Evolutionary conservation across 176 grass and related monocot species (phyloP).

Genomic region (Chrysopogon serrulatus): DNA sequence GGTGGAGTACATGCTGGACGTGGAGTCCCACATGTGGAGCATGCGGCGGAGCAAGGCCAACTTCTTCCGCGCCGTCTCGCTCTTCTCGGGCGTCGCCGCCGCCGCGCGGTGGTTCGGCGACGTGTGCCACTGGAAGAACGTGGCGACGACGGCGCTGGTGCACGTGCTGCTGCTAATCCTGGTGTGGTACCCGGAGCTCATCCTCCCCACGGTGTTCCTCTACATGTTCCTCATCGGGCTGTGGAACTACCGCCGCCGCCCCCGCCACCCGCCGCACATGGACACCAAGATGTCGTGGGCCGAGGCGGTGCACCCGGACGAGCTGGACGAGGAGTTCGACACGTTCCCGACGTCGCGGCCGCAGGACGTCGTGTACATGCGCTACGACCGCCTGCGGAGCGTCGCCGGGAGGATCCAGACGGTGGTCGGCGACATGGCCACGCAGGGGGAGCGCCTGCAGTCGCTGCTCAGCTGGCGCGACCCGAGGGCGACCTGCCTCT

Average conservation of each 20-base stretch:
- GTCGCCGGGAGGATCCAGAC: constrained; percentile 87
- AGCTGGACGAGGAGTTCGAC: constrained; percentile 97
- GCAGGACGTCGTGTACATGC: constrained; percentile 68
- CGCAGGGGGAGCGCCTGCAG: constrained; percentile 77
- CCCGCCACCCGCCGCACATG: constrained; percentile 84
- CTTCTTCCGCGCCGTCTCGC: constrained; percentile 80
- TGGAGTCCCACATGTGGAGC: constrained; percentile 96
- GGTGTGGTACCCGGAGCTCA: constrained; percentile 86
- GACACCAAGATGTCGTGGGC: constrained; percentile 80
- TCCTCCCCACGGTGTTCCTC: constrained; percentile 86
- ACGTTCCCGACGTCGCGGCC: constrained; percentile 73
- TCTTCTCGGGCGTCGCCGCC: constrained; percentile 43
- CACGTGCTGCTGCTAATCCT: constrained; percentile 84
- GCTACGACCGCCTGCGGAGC: constrained; percentile 81
- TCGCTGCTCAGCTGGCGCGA: constrained; percentile 81
- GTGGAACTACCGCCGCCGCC: constrained; percentile 64
- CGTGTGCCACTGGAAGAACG: constrained; percentile 83
- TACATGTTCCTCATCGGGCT: constrained; percentile 94
- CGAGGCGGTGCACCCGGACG: constrained; percentile 62
- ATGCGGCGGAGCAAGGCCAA: constrained; percentile 96
- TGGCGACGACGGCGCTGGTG: constrained; percentile 68
- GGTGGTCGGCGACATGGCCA: constrained; percentile 84
- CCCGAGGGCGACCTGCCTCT: constrained; percentile 68
- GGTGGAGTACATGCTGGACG: constrained; percentile 95
- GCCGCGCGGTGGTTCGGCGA: constrained; percentile 62